phyloP scores from a whole-genome alignment of 176 grass and related monocot species.

The Paspalum vaginatum region DNA sequence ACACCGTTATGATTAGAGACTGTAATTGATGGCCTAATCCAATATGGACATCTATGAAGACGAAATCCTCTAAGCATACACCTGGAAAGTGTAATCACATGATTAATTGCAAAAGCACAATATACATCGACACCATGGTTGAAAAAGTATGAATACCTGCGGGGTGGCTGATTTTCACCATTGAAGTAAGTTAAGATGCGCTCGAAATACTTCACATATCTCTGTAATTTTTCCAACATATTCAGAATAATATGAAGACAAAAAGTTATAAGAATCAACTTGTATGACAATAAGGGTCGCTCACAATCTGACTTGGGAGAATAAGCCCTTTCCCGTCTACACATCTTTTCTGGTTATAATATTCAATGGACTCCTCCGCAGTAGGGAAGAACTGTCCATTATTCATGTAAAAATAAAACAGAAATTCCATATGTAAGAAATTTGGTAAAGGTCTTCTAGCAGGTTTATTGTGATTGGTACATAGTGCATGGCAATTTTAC shows the following conservation, averaged over 20 bases:
- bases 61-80: constrained; percentile 99
- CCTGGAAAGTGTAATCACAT: constrained; percentile 58
- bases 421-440: constrained; percentile 24
- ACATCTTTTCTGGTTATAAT: constrained; percentile 99
- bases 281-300: constrained; percentile 43
- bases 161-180: constrained; percentile 90
- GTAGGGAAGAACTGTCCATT: constrained; percentile 91
- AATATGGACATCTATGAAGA: constrained; percentile 97
- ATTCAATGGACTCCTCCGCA: constrained; percentile 95
- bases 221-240: constrained; percentile 59
- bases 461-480: constrained; percentile 18
- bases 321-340: constrained; percentile 96
- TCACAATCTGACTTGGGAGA: constrained; percentile 99
- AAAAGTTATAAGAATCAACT: constrained; percentile 14
- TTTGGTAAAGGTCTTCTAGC: not conserved
- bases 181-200: constrained; percentile 86
- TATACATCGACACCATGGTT: constrained; percentile 10
- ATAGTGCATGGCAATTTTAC: constrained; percentile 44
- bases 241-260: constrained; percentile 38
- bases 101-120: constrained; percentile 29
- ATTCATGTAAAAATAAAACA: not conserved
- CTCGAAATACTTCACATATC: constrained; percentile 99
- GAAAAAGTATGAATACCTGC: constrained; percentile 57
- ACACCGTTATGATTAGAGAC: constrained; percentile 90
- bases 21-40: constrained; percentile 94